Base-by-base conservation (phyloP, 768 basidiomycete species). In the Austroboletus eburneus region DNA sequence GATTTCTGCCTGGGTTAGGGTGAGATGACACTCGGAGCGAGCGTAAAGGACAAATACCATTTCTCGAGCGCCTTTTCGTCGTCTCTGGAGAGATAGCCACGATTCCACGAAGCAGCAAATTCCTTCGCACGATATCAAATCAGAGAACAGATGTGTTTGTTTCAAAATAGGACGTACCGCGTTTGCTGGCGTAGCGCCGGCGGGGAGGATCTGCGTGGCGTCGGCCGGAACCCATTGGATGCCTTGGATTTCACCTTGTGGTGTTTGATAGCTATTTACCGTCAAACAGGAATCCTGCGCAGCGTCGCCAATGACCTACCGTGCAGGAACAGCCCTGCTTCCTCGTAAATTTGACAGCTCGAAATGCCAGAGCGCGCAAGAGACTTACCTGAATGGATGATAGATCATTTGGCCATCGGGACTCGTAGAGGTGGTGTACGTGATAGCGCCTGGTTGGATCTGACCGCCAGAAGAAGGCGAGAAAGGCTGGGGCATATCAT, bases 191-290 rank as follows among this genome's bases (percentile, higher is more conserved):
- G 72, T 76, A 22, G 81, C 81, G 4, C 80, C 83, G 10, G 66
- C 41, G 33, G 86, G 87, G 39, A 81, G 54, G 37, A 81, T 73
- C 35, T 75, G 69, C 0, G 82, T 83, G 1, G 82, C 73, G 55
- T 89, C 87, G n/a, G 77, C 79, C 17, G 85, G 85, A 22, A 87
- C 70, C 66, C 76, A 78, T 47, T 78, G 77, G 43, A 78, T 78
- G 13, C 87, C 87, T 46, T 68, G 75, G 25, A 89, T 79, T 22
- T 85, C 53, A 7, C 86, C 87, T 55, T 72, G 75, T 9, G 80
- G 68, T 1, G 85, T 88, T 56, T 83, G 80, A 68, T 90, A 90
- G 58, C 87, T 89, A 51, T 30, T 36, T 50, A 37, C 38, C 36
- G 46, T 56, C 29, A 54, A 48, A 46, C 34, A 32, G 40, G 24